Evolutionary conservation across 2,329 filamentous ascomycete species (phyloP), one percentile per base, ranked within the genome.

Genomic region (Aureobasidium sp.): DNA sequence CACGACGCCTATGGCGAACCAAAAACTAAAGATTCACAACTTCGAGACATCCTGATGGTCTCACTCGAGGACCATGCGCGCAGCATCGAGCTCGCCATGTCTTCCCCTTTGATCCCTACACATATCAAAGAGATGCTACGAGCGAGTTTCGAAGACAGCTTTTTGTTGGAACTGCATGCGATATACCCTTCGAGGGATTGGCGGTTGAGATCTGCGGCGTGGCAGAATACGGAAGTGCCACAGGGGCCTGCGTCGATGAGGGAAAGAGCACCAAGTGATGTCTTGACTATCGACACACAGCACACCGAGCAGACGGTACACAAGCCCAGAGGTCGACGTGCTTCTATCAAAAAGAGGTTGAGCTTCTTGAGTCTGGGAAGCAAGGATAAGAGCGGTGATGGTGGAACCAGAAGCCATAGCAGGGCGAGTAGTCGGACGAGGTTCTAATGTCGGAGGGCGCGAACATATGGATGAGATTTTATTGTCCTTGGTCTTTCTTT

Each of bases 51-150:
- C 1, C 85, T 97, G 66, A 88, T 88, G 69, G 89, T 92, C 72
- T 89, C 91, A 0, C 81, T 97, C 34, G 82, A 96, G 45, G 94
- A 97, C 69, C 92, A 97, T 73, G 90, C 91, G 3, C 82, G 96
- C 63, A 87, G 90, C 73, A 85, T 97, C 68, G 91, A 93, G 76
- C 86, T 90, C 65, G 93, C 90, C 68, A 75, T 97, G 8, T 65
- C 80, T 80, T 4, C 80, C 86, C 67, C 90, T 90, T 73, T 81
- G 82, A 62, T 85, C 82, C 73, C 85, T 74, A 74, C 85, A 83
- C 72, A 79, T 74, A 67, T 78, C 75, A 64, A 65, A 30, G 63
- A 63, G 8, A 64, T 70, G 67, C 70, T 71, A 13, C 59, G 67
- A 2, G 63, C 65, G 8, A 61, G 76, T 16, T 80, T 81, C 63